phyloP scores from a whole-genome alignment of 768 basidiomycete genomes.

The Termitomyces titanicus region DNA sequence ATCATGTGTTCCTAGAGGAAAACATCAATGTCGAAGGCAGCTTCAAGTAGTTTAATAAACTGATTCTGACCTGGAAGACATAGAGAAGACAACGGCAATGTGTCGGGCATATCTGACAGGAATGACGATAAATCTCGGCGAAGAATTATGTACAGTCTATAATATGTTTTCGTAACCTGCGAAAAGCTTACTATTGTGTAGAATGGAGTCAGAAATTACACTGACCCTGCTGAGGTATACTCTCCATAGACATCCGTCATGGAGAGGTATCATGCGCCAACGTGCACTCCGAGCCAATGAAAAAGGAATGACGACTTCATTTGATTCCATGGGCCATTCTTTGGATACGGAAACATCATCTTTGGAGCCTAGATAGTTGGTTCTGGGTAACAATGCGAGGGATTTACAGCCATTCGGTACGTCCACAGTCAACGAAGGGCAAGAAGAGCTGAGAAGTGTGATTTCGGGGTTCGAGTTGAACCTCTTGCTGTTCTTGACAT shows the following conservation, averaged over 20 bases:
- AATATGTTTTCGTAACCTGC: conserved; percentile 44
- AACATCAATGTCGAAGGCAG: background rate
- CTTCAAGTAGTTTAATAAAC: background rate
- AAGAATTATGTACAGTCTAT: conserved; percentile 55
- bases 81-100: conserved; percentile 66
- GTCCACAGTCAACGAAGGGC: background rate
- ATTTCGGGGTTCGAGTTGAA: background rate
- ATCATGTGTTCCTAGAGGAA: conserved; percentile 57
- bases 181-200: background rate
- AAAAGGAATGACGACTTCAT: conserved; percentile 23
- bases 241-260: conserved; percentile 50
- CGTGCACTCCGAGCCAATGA: conserved; percentile 29
- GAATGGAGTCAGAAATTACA: background rate
- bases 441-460: background rate
- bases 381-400: background rate
- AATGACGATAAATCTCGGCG: conserved; percentile 55
- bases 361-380: background rate
- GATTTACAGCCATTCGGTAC: background rate
- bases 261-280: conserved; percentile 44
- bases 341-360: background rate
- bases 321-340: conserved; percentile 21
- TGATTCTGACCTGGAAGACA: conserved; percentile 63
- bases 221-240: conserved; percentile 54
- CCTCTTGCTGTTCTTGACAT: background rate
- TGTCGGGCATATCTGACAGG: conserved; percentile 59